A percentile compares a stretch with the other conserved stretches of the same genome.
Evolutionary conservation across 1,284 basidiomycete genomes (phyloP).

Genomic region (Jaminaea rosea): DNA sequence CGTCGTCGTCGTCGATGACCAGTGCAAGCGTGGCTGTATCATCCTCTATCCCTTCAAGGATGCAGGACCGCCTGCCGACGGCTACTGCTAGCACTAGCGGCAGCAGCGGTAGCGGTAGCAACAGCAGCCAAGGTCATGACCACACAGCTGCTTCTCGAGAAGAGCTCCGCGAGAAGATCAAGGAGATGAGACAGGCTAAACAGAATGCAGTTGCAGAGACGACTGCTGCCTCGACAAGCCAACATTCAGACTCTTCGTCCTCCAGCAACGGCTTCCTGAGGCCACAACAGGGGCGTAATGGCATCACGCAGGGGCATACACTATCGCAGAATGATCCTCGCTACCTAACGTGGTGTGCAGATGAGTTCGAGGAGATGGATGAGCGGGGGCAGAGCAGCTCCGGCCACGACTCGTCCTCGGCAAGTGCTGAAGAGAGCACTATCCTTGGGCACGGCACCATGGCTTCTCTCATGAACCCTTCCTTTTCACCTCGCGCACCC

Average conservation of each 20-base stretch:
- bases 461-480: background rate
- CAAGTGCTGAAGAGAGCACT: background rate
- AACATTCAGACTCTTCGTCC: background rate
- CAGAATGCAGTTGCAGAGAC: background rate
- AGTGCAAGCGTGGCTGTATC: too few relatives aligned
- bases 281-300: too few relatives aligned
- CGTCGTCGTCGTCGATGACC: too few relatives aligned
- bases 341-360: background rate
- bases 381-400: background rate
- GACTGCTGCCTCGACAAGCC: background rate
- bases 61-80: too few relatives aligned
- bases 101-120: too few relatives aligned
- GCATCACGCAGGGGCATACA: too few relatives aligned
- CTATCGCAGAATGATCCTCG: background rate
- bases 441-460: background rate
- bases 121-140: too few relatives aligned
- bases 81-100: too few relatives aligned
- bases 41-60: too few relatives aligned
- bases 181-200: background rate
- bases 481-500: background rate
- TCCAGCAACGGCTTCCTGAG: background rate
- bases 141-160: too few relatives aligned
- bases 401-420: background rate
- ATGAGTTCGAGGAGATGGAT: background rate
- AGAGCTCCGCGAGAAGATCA: background rate